phyloP scores from a whole-genome alignment of 163 green algal species.

The Volvox carteri region DNA sequence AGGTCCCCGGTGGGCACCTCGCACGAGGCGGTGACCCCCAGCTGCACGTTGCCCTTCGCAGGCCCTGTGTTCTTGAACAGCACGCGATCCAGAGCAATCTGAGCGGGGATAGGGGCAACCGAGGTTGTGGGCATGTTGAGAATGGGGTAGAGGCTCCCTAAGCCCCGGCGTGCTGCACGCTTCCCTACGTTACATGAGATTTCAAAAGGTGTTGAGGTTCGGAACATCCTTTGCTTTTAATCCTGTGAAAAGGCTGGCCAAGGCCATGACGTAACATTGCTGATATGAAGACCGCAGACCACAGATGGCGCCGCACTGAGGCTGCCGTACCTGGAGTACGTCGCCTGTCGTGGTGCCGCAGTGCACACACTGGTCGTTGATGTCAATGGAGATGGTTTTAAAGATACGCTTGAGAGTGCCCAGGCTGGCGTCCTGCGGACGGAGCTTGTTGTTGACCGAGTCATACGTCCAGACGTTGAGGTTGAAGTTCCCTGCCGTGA shows the following conservation, averaged over 20 bases:
- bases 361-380: slow-evolving; percentile 83
- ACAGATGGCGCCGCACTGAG: too few relatives aligned
- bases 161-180: too few relatives aligned
- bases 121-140: too few relatives aligned
- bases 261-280: too few relatives aligned
- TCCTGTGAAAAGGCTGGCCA: too few relatives aligned
- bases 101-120: background rate
- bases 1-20: slow-evolving; percentile 69
- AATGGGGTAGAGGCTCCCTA: too few relatives aligned
- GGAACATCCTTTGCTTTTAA: too few relatives aligned
- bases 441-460: slow-evolving; percentile 85
- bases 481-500: slow-evolving; percentile 86
- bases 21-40: slow-evolving; percentile 68
- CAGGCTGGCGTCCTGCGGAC: slow-evolving; percentile 74
- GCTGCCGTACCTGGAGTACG: slow-evolving; percentile 80
- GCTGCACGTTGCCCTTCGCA: slow-evolving; percentile 76
- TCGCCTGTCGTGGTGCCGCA: slow-evolving; percentile 84
- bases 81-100: slow-evolving; percentile 74
- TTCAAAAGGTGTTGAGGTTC: too few relatives aligned
- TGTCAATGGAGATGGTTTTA: slow-evolving; percentile 77
- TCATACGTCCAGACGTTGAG: slow-evolving; percentile 87
- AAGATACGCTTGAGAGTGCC: slow-evolving; percentile 82
- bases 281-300: too few relatives aligned
- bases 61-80: slow-evolving; percentile 79
- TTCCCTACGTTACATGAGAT: too few relatives aligned